Evolutionary conservation across 306 rosid genomes (phyloP).

Genomic region (Vachellia collinsii): DNA sequence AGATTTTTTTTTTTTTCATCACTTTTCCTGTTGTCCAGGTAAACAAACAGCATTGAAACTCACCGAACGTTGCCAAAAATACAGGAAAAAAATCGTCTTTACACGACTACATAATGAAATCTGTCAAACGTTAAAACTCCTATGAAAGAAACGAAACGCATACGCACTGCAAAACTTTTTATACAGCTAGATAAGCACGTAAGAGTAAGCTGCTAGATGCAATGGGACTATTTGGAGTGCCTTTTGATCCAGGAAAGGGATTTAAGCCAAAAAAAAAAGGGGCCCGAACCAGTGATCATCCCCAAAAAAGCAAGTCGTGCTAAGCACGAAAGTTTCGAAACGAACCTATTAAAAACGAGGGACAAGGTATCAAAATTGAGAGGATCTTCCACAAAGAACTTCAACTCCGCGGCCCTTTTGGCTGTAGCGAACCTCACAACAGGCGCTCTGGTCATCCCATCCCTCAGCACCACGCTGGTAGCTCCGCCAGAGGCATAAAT

Average conservation of each 20-base stretch:
- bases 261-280: background rate
- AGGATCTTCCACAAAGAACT: constrained; percentile 77
- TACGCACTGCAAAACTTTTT: background rate
- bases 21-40: background rate
- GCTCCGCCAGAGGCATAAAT: constrained; percentile 84
- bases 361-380: constrained; percentile 69
- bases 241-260: background rate
- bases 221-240: background rate
- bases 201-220: background rate
- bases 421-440: constrained; percentile 80
- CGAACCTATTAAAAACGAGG: constrained; percentile 68
- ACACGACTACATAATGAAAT: background rate
- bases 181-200: background rate
- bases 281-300: background rate
- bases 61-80: background rate
- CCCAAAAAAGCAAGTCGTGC: background rate
- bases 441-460: constrained; percentile 93
- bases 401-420: constrained; percentile 79
- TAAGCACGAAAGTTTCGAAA: background rate
- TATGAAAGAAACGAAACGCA: background rate
- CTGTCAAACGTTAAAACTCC: background rate
- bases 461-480: constrained; percentile 63
- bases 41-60: background rate
- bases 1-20: background rate
- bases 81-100: background rate